Evolutionary conservation across 2,329 filamentous ascomycete species (phyloP).

Genomic region (Penicillium sp.): DNA sequence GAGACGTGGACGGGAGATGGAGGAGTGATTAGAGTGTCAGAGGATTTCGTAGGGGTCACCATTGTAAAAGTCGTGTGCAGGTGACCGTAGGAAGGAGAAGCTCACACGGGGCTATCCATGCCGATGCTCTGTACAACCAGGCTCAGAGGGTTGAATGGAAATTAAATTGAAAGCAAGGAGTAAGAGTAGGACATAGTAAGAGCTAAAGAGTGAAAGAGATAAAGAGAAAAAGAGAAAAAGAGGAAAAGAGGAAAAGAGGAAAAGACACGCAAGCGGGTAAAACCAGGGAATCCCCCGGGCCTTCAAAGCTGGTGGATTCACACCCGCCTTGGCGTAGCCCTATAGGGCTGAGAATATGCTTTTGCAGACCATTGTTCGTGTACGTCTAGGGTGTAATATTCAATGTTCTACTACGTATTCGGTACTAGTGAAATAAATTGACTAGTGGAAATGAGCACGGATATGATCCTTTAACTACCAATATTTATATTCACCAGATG

Average conservation of each 20-base stretch:
- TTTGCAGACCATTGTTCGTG: not conserved
- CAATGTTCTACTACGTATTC: no score
- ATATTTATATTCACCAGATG: no score
- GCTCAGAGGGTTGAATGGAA: not conserved
- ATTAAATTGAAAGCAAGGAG: not conserved
- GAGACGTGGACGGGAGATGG: conserved; percentile 1
- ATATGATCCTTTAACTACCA: not conserved
- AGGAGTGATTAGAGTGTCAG: conserved; percentile 19
- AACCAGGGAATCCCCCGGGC: not conserved
- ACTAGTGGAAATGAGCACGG: not conserved
- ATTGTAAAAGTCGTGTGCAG: conserved; percentile 9
- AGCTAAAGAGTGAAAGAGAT: not conserved
- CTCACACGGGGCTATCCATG: conserved; percentile 8
- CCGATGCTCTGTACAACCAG: not conserved
- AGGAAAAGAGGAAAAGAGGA: not conserved
- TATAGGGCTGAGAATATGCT: conserved; percentile 27
- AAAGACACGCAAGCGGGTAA: conserved; percentile 5
- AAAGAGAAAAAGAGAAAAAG: not conserved
- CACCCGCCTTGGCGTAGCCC: conserved; percentile 21
- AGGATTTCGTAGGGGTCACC: conserved; percentile 13
- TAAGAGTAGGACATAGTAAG: not conserved
- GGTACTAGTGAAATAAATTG: not conserved
- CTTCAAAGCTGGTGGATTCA: not conserved
- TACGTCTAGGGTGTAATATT: not conserved
- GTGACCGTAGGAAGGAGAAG: not conserved